Base-by-base conservation (phyloP, 2,329 filamentous ascomycete species). In the Phialophora expanda region DNA sequence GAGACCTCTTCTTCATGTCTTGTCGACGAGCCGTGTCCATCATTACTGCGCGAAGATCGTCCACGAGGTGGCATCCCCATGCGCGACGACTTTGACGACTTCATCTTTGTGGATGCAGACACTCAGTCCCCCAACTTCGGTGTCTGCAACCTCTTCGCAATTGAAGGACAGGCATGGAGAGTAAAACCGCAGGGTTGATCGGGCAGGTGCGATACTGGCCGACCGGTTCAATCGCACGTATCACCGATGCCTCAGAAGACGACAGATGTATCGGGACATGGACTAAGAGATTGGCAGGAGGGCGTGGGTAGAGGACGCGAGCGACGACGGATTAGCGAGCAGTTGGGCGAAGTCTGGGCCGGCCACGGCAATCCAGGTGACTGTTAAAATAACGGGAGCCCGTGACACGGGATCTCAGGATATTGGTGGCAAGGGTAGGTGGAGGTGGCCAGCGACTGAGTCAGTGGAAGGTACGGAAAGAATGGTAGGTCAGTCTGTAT, bases 31-130 rank as follows among this genome's bases (percentile, higher is more conserved):
- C 56, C 61, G 51, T 70, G 56, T 8, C 51, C 63, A 22, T 67
- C 64, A 30, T 34, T 53, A 28, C 54, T 48, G 20, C 62, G 62
- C 38, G 65, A 69, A 46, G 64, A 69, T 24, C 59, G 69, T 58
- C 62, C 67, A n/a, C 62, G 62, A n/a, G 62, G 64, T 28, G 67
- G 62, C 24, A 66, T 58, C 46, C 67, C 66, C 48, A 24, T 41
- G 32, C 61, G 62, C 8, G 64, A 32, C n/a, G 65, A 58, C 56
- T 69, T 72, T 56, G 67, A 55, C 34, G 69, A 56, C 54, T 70
- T 70, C 69, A 71, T 72, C 44, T 66, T 70, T 50, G 26, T 62
- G 62, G 60, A 50, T 56, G 66, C 68, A 67, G 64, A 67, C 68
- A 67, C 61, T 64, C 64, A 48, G 34, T 60, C 48, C 54, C 56